phyloP scores from a whole-genome alignment of 2,329 filamentous ascomycete genomes.

The Cladosporium colombiae region DNA sequence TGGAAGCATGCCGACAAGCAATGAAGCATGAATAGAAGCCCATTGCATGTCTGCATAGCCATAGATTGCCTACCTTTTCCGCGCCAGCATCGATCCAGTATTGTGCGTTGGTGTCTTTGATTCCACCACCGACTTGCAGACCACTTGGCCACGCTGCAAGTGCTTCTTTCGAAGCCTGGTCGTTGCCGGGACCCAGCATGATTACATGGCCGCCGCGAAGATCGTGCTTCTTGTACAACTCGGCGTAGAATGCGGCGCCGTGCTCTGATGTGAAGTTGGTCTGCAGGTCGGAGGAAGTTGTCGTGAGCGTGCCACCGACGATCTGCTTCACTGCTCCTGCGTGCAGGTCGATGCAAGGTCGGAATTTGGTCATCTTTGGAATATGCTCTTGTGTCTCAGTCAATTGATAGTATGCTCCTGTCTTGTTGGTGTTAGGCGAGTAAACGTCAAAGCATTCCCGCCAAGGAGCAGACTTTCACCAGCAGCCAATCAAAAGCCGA shows the following conservation, averaged over 20 bases:
- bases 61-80: slow-evolving; percentile 67
- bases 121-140: slow-evolving; percentile 91
- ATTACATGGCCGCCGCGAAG: slow-evolving; percentile 88
- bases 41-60: neutral
- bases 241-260: slow-evolving; percentile 77
- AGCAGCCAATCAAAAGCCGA: neutral
- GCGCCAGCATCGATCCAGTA: slow-evolving; percentile 87
- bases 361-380: slow-evolving; percentile 78
- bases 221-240: slow-evolving; percentile 73
- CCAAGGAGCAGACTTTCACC: slow-evolving; percentile 9
- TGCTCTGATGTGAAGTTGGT: slow-evolving; percentile 91
- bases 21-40: neutral
- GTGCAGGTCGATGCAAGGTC: slow-evolving; percentile 96
- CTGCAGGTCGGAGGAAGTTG: slow-evolving; percentile 56
- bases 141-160: slow-evolving; percentile 75
- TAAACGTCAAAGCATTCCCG: slow-evolving; percentile 2
- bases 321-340: slow-evolving; percentile 99
- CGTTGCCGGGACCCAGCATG: slow-evolving; percentile 89
- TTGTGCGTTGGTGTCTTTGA: slow-evolving; percentile 79
- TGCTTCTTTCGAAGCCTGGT: slow-evolving; percentile 75
- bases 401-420: too few species aligned
- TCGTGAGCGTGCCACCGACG: slow-evolving; percentile 85
- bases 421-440: too few species aligned
- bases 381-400: neutral
- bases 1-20: neutral